phyloP scores from a whole-genome alignment of 768 basidiomycete species.

The Mycena maculata region DNA sequence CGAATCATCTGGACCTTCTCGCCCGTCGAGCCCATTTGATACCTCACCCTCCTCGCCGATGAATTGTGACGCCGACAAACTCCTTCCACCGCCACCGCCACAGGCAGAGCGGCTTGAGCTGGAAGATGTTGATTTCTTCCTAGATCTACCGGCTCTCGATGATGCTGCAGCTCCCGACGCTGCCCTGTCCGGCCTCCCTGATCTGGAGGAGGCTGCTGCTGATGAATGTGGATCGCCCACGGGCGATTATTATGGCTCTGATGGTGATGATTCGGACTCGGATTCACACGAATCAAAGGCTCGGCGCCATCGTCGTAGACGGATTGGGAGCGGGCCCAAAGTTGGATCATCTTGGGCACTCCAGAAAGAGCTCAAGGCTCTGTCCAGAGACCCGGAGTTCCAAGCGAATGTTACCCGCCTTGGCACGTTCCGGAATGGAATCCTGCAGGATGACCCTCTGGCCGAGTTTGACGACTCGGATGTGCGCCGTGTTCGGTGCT shows the following conservation, averaged over 20 bases:
- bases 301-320: not conserved
- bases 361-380: not conserved
- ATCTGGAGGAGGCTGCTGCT: no score
- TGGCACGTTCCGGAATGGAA: not conserved
- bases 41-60: no score
- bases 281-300: not conserved
- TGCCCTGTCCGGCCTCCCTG: no score
- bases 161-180: not conserved
- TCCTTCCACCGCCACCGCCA: no score
- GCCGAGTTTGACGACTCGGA: slow-evolving; percentile 32
- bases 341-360: not conserved
- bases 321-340: not conserved
- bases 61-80: no score
- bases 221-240: no score
- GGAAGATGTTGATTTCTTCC: slow-evolving; percentile 6
- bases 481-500: slow-evolving; percentile 29
- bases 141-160: not conserved
- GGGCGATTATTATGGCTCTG: not conserved
- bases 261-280: not conserved
- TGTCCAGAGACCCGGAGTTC: not conserved
- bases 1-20: no score
- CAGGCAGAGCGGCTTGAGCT: not conserved
- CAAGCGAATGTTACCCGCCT: not conserved
- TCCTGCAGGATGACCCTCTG: not conserved
- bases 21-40: no score